These are phyloP conservation scores for Cylindrotheca fusiformis DNA, from an alignment of 108 stramenopile species.

Conservation along the genomic window DNA sequence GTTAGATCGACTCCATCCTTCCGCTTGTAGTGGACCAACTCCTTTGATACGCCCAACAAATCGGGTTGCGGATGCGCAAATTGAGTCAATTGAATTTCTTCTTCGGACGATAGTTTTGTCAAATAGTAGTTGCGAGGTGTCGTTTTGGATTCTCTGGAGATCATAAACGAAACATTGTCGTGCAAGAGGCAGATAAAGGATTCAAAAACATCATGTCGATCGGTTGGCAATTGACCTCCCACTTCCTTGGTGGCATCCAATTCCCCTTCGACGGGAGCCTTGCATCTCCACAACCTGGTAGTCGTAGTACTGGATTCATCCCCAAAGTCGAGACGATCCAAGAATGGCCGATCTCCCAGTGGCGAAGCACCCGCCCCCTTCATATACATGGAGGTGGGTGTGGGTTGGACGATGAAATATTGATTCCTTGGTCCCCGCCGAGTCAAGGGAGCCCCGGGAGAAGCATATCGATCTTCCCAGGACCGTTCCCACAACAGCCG, in stretches of 20 bases:
- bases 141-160: slow-evolving; percentile 10
- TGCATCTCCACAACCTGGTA: slow-evolving; percentile 14
- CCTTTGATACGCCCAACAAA: slow-evolving; percentile 4
- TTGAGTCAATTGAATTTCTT: background rate
- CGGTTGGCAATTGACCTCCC: background rate
- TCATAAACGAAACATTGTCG: slow-evolving; percentile 11
- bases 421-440: background rate
- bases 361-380: slow-evolving; percentile 15
- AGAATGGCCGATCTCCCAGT: slow-evolving; percentile 14
- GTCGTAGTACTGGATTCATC: background rate
- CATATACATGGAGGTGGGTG: background rate
- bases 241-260: slow-evolving; percentile 3
- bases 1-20: slow-evolving; percentile 10
- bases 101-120: background rate
- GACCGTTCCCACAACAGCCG: slow-evolving; percentile 6
- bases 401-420: background rate
- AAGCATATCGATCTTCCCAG: slow-evolving; percentile 16
- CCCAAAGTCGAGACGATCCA: slow-evolving; percentile 1
- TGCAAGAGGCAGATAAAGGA: background rate
- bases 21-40: slow-evolving; percentile 10
- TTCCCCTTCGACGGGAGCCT: slow-evolving; percentile 12
- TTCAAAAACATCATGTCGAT: slow-evolving; percentile 11
- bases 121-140: slow-evolving; percentile 10
- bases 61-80: slow-evolving; percentile 14
- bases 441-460: slow-evolving; percentile 8